These are phyloP conservation scores for Bipolaris gigantea DNA, from an alignment of 2,329 filamentous ascomycete genomes.

Conservation along the genomic window DNA sequence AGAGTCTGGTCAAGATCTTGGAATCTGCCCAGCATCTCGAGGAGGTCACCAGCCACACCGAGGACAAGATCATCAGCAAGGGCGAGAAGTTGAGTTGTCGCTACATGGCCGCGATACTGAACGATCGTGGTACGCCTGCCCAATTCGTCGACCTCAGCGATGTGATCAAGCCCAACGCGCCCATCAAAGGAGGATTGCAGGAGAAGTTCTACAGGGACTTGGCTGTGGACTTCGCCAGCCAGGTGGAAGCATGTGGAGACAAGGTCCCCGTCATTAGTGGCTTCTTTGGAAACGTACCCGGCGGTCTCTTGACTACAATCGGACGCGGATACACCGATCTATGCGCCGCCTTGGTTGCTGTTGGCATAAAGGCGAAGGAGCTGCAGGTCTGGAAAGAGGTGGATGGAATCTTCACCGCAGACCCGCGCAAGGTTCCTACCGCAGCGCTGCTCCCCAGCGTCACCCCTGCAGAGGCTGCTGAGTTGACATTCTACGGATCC, in stretches of 20 bases:
- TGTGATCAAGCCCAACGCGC: constrained; percentile 65
- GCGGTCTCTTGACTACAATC: constrained; percentile 86
- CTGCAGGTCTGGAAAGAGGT: constrained; percentile 99
- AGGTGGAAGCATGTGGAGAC: constrained; percentile 48
- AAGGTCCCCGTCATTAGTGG: constrained; percentile 67
- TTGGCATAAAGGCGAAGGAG: constrained; percentile 83
- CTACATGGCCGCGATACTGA: constrained; percentile 83
- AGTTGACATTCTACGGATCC: constrained; percentile 74
- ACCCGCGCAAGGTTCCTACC: constrained; percentile 87
- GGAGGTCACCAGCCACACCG: constrained; percentile 55
- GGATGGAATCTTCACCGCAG: constrained; percentile 87
- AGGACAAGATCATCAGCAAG: constrained; percentile 82
- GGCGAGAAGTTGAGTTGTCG: constrained; percentile 95
- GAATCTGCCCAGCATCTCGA: constrained; percentile 62
- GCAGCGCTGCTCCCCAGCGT: constrained; percentile 87
- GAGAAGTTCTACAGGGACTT: constrained; percentile 53
- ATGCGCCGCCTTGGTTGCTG: constrained; percentile 87
- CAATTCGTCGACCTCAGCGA: constrained; percentile 91
- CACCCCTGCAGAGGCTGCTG: constrained; percentile 91
- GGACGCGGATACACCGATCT: constrained; percentile 96
- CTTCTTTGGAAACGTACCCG: constrained; percentile 92
- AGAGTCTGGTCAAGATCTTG: constrained; percentile 74
- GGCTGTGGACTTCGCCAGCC: constrained; percentile 46
- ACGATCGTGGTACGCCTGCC: constrained; percentile 78
- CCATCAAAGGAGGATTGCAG: constrained; percentile 43